Evolutionary conservation across 2,329 filamentous ascomycete genomes (phyloP).

Genomic region (Xenosphaeropsis pyriputrescens): DNA sequence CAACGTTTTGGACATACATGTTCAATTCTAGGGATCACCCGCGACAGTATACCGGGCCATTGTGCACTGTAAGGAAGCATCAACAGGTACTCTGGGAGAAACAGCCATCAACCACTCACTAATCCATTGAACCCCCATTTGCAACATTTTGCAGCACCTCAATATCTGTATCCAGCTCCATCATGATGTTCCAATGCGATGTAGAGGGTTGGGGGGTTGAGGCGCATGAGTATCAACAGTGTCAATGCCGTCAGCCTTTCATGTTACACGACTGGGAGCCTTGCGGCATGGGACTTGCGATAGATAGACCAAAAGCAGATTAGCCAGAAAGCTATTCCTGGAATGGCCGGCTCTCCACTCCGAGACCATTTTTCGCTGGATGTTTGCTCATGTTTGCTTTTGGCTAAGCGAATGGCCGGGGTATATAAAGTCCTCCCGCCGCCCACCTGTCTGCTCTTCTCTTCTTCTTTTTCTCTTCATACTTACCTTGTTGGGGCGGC

Average conservation of each 20-base stretch:
- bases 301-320: background rate
- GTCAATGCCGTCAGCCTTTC: no score
- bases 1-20: slow-evolving; percentile 9
- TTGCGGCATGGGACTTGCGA: background rate
- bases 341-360: no score
- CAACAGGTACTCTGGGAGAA: slow-evolving; percentile 3
- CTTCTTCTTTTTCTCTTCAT: slow-evolving; percentile 6
- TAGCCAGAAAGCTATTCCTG: no score
- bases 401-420: background rate
- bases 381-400: slow-evolving; percentile 1
- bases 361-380: background rate
- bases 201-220: background rate
- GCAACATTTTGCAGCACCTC: slow-evolving; percentile 25
- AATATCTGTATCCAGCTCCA: slow-evolving; percentile 41
- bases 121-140: slow-evolving; percentile 35
- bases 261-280: no score
- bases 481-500: slow-evolving; percentile 8
- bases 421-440: background rate
- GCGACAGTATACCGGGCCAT: slow-evolving; percentile 23
- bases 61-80: slow-evolving; percentile 16
- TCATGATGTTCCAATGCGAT: slow-evolving; percentile 16
- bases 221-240: background rate
- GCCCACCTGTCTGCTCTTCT: background rate
- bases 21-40: slow-evolving; percentile 21
- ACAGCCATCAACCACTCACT: slow-evolving; percentile 26